Percentiles rank a stretch among this genome's conserved stretches.
Conservation (phyloP, 2,329 filamentous ascomycete genomes). For the Pseudogymnoascus sp. region DNA sequence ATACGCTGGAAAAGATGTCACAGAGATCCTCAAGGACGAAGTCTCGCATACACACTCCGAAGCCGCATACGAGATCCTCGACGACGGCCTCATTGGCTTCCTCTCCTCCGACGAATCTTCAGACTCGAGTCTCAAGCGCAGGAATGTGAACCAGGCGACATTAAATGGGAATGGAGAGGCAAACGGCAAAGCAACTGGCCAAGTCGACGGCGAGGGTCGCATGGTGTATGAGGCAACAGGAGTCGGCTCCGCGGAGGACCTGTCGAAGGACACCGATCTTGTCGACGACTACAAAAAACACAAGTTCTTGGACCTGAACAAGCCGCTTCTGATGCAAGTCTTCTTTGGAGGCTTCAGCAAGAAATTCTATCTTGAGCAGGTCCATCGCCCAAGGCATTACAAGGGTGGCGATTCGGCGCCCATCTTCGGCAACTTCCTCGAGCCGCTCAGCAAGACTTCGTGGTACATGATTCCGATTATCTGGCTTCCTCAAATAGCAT, state of each 20-base stretch:
- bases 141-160: conserved; percentile 33
- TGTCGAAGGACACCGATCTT: conserved; percentile 77
- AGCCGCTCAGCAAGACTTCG: conserved; percentile 88
- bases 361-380: conserved; percentile 93
- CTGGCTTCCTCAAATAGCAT: conserved; percentile 76
- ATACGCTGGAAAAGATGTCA: conserved; percentile 81
- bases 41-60: conserved; percentile 82
- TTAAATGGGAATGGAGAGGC: conserved; percentile 32
- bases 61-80: conserved; percentile 88
- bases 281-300: conserved; percentile 72
- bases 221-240: conserved; percentile 59
- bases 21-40: conserved; percentile 72
- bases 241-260: conserved; percentile 81
- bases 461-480: conserved; percentile 84
- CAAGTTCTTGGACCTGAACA: conserved; percentile 87
- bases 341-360: conserved; percentile 85
- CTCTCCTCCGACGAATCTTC: conserved; percentile 48
- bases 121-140: conserved; percentile 32
- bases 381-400: conserved; percentile 93
- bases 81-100: conserved; percentile 80
- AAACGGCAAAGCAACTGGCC: conserved; percentile 25
- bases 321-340: conserved; percentile 78
- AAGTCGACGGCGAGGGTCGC: conserved; percentile 35
- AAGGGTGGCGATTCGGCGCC: conserved; percentile 87
- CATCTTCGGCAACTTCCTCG: conserved; percentile 95